A percentile compares a stretch with the other conserved stretches of the same genome.
Evolutionary conservation across 331 rosid genomes (phyloP).

Genomic region (Spiraea crenata): DNA sequence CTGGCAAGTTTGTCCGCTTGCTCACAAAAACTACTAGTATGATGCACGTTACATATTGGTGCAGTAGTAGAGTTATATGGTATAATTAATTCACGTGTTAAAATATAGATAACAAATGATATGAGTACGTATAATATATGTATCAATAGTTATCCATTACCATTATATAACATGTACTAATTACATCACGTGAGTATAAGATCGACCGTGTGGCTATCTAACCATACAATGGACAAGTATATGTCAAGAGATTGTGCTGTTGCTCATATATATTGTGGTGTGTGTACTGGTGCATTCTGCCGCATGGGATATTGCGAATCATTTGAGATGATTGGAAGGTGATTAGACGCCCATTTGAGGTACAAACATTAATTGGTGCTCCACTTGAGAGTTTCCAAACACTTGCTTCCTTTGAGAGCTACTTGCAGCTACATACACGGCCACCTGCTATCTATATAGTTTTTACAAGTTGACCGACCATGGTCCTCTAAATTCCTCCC

Average conservation of each 20-base stretch:
- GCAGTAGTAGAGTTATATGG: background rate
- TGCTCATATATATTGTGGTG: background rate
- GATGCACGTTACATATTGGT: background rate
- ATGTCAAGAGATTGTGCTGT: background rate
- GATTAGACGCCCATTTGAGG: slow-evolving; percentile 36
- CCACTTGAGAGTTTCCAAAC: slow-evolving; percentile 21
- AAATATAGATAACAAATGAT: too few relatives aligned
- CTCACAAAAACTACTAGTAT: background rate
- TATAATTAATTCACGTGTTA: too few relatives aligned
- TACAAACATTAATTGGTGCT: slow-evolving; percentile 3
- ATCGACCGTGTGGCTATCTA: too few relatives aligned
- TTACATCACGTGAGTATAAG: too few relatives aligned
- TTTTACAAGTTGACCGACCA: too few relatives aligned
- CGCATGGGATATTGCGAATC: slow-evolving; percentile 12
- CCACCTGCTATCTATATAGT: too few relatives aligned
- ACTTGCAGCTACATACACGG: background rate
- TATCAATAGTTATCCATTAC: too few relatives aligned
- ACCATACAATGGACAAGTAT: background rate
- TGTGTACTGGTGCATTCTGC: background rate
- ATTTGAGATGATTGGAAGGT: slow-evolving; percentile 28
- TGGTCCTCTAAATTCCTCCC: too few relatives aligned
- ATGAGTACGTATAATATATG: too few relatives aligned
- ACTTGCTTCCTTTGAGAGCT: background rate
- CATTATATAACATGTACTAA: too few relatives aligned
- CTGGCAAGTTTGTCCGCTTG: background rate